Base-by-base conservation (phyloP, 2,329 filamentous ascomycete genomes). In the Exophiala oligosperma region DNA sequence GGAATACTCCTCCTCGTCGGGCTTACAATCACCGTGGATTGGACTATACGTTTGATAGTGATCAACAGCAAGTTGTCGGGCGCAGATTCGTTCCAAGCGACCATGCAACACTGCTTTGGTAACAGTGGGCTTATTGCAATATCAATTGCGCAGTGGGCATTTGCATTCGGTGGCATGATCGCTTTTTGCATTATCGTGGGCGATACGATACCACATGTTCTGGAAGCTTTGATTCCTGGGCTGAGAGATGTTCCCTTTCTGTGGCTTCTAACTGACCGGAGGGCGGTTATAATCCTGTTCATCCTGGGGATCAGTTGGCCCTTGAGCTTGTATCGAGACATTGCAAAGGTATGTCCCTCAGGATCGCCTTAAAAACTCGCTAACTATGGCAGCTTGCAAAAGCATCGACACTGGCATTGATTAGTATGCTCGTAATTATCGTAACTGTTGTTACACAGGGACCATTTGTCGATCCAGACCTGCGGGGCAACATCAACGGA, bases 131-230 rank as follows among this genome's bases (percentile, higher is more conserved):
- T 99, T 56, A 85, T 99, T 64, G 93, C 94, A 59, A 97, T 99
- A 52, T 88, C 85, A 4, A 69, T 97, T 61, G 94, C 94, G 50
- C 94, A 99, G 78, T 99, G 93, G 93, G 88, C 91, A 28, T 99
- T 99, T 81, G 94, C 94, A 2, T 99, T 97, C 78, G 94, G 94
- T 56, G 94, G 94, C 64, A 99, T 99, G 94, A 86, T 99, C 56
- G 94, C 94, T 12, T 99, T 97, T 74, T 94, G 92, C 65, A 92
- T 99, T 69, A 97, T 99, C 69, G 90, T 99, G 8, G 94, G 94
- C 59, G 94, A 99, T 73, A 92, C 91, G 0, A 97, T 99, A 70
- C 94, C 94, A 2, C 91, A 92, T 72, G 94, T 99, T 49, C 74
- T 97, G 68, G 77, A 81, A 49, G 91, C 92, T 3, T 74, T 97